These are phyloP conservation scores for Poa annua DNA, from an alignment of 176 grass and related monocot species.

Conservation along the genomic window DNA sequence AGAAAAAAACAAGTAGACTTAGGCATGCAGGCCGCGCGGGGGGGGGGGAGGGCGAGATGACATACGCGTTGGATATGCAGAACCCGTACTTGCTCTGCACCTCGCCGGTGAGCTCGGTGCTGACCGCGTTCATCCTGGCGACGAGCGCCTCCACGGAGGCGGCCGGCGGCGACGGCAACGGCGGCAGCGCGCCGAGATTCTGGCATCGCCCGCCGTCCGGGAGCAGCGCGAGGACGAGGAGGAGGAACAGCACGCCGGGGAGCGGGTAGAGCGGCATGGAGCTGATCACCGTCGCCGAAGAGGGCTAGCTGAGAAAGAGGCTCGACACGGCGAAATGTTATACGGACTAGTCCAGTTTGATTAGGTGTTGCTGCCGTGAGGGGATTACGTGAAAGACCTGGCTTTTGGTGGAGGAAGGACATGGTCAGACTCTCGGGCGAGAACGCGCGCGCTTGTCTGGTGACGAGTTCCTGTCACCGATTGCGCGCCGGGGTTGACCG, in stretches of 20 bases:
- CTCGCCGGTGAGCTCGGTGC: constrained; percentile 10
- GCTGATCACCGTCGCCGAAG: neutral
- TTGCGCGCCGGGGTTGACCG: neutral
- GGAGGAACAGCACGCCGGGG: neutral
- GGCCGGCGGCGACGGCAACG: neutral
- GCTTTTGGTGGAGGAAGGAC: neutral
- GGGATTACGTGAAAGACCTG: neutral
- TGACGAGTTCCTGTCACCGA: neutral
- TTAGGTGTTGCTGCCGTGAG: neutral
- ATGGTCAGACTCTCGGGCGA: neutral
- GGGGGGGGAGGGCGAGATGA: neutral
- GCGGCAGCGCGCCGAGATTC: neutral
- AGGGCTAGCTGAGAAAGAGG: neutral
- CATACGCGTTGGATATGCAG: constrained; percentile 59
- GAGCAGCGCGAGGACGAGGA: constrained; percentile 28
- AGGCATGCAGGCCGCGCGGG: neutral
- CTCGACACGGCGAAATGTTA: neutral
- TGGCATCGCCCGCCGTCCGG: constrained; percentile 30
- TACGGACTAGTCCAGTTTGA: neutral
- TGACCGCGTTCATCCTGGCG: neutral
- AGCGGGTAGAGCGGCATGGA: neutral
- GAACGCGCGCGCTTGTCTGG: neutral
- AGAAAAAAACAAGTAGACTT: neutral
- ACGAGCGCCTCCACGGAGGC: neutral
- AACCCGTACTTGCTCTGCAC: constrained; percentile 48